Evolutionary conservation across 306 rosid genomes (phyloP).

Genomic region (Malus fusca): DNA sequence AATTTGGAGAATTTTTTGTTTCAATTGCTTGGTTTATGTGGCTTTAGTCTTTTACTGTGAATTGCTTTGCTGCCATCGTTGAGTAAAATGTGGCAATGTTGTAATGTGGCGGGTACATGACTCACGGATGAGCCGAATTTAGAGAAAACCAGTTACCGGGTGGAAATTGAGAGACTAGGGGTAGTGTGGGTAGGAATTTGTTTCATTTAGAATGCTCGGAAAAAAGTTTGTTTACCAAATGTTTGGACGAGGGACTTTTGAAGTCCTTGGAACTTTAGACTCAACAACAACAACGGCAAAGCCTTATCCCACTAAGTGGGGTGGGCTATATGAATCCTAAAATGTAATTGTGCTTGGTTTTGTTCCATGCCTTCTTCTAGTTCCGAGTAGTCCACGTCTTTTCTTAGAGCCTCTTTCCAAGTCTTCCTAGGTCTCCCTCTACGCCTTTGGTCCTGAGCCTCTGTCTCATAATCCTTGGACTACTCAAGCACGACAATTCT

Average conservation of each 20-base stretch:
- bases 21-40: neutral
- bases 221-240: neutral
- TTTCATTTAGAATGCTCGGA: neutral
- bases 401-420: no score
- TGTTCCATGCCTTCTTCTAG: no score
- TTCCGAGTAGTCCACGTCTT: no score
- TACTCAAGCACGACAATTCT: neutral
- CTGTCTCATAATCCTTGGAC: no score
- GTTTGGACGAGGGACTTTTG: neutral
- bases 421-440: no score
- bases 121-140: neutral
- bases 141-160: no score
- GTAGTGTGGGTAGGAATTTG: neutral
- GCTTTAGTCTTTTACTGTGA: neutral
- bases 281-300: no score
- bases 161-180: neutral
- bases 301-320: no score
- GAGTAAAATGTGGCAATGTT: neutral
- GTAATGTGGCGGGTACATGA: neutral
- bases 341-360: no score
- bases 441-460: no score
- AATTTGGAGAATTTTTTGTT: neutral
- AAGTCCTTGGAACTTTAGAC: no score
- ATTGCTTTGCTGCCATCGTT: neutral
- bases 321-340: no score